These are phyloP conservation scores for Neurospora terricola DNA, from an alignment of 495 filamentous ascomycete genomes.

Conservation along the genomic window DNA sequence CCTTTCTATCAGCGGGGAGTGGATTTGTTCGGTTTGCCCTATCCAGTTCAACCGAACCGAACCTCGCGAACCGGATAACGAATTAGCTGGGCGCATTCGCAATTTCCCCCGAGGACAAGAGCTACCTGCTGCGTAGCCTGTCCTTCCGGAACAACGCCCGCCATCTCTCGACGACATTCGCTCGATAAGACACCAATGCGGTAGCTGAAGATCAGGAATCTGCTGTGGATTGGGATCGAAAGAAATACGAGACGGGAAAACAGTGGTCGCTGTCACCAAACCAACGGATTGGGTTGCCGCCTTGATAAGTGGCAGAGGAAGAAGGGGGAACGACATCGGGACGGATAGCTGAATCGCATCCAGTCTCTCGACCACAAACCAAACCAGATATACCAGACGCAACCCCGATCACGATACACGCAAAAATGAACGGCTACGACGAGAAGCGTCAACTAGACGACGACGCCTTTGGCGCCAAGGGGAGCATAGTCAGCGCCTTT, in stretches of 20 bases:
- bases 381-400: neutral
- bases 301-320: neutral
- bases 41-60: neutral
- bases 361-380: neutral
- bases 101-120: neutral
- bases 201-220: neutral
- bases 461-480: conserved; percentile 67
- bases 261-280: neutral
- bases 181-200: neutral
- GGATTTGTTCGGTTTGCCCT: neutral
- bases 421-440: conserved; percentile 48
- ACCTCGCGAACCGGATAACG: neutral
- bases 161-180: neutral
- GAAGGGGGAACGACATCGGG: neutral
- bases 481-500: conserved; percentile 67
- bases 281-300: neutral
- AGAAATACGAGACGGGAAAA: neutral
- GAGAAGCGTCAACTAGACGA: conserved; percentile 50
- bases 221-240: neutral
- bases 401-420: neutral
- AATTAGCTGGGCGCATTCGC: neutral
- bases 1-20: neutral
- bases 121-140: neutral
- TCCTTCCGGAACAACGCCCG: neutral
- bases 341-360: neutral